These are phyloP conservation scores for Myrica gale DNA, from an alignment of 306 rosid species.

Conservation along the genomic window DNA sequence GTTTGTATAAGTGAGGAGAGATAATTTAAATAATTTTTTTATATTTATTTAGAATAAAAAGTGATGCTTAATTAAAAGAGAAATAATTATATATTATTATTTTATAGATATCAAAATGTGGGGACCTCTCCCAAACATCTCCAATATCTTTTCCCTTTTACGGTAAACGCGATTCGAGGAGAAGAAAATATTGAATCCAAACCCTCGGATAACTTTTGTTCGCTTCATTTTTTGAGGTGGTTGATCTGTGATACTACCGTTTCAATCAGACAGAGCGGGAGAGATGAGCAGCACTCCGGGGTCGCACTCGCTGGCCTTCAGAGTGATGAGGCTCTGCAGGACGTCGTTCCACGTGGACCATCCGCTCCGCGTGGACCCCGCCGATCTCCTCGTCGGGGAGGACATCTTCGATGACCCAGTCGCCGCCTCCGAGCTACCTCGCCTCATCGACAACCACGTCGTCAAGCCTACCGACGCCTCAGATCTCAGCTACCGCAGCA, in stretches of 20 bases:
- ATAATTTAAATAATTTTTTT: no score
- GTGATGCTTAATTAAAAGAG: no score
- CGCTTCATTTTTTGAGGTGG: not conserved
- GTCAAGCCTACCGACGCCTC: slow-evolving; percentile 34
- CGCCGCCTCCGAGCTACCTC: slow-evolving; percentile 45
- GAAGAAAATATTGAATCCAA: no score
- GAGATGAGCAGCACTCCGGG: slow-evolving; percentile 48
- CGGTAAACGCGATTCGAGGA: no score
- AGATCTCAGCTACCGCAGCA: slow-evolving; percentile 62
- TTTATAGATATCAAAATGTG: no score
- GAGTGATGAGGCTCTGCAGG: slow-evolving; percentile 87
- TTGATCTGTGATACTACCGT: not conserved
- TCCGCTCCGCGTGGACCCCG: slow-evolving; percentile 75
- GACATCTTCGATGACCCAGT: slow-evolving; percentile 73
- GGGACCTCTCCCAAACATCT: no score
- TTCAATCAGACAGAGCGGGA: slow-evolving; percentile 9
- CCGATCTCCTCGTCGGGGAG: slow-evolving; percentile 86
- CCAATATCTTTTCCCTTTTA: no score
- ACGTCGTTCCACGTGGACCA: slow-evolving; percentile 87
- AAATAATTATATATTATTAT: no score
- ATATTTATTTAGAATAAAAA: no score
- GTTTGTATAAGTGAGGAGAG: no score
- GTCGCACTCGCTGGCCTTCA: slow-evolving; percentile 77
- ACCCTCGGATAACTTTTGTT: no score
- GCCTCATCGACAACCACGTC: slow-evolving; percentile 30